Evolutionary conservation across 345 rosid genomes (phyloP), one percentile per base, ranked within the genome.

Genomic region (Aquilaria malaccensis): DNA sequence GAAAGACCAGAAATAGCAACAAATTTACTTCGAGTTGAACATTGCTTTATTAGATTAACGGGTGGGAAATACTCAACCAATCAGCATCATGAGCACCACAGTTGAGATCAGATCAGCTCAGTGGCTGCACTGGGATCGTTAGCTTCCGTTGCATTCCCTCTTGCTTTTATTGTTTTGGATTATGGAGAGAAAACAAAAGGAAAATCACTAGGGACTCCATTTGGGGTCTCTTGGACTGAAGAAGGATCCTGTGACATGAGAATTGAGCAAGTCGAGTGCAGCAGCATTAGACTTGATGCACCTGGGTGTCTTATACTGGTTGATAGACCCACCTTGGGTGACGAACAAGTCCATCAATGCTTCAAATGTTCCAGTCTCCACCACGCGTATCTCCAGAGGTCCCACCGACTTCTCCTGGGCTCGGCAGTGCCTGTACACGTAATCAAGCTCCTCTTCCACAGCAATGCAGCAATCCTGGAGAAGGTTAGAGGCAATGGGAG

Each of bases 241-340:
- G 68, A 80, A 74, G 2, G 87, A 78, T 2, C 80, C 87, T 67
- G 56, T 63, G 12, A 82, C 90, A 66, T 73, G 79, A 60, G 77
- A 65, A 71, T 82, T 72, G 32, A 85, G 90, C 74, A 85, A 56
- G 64, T 67, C 67, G 6, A 82, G 80, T 37, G 43, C 43, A 4
- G 85, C 86, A 56, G 75, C 52, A 30, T 33, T 51, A 46, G 83
- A 81, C 41, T 74, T 79, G 41, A 84, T 79, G 83, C 89, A 81
- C 76, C 89, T 73, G 13, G 89, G 89, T 0, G 86, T 77, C 58
- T 81, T 84, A 32, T 84, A 84, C 77, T 84, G 89, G 68, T 84
- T 84, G 65, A 84, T 77, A 31, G 89, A 84, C 10, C 78, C 87
- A 9, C 90, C 90, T 73, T 80, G 83, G 70, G 72, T 62, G 43